Conservation (phyloP, 1,284 basidiomycete genomes). For the Melanopsichium pennsylvanicum region DNA sequence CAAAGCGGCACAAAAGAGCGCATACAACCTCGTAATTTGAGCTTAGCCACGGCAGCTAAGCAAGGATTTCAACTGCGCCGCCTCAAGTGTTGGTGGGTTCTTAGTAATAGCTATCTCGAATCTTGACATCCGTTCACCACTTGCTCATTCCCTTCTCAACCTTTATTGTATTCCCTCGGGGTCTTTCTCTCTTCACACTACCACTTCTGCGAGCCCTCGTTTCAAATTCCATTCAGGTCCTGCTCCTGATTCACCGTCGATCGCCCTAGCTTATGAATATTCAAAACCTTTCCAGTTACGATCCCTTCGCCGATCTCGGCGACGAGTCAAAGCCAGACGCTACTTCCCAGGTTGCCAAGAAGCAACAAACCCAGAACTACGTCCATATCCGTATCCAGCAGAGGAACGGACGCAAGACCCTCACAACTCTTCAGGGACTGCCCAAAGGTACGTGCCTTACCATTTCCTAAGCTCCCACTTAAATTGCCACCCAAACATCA, state of each 20-base stretch:
- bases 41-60: slow-evolving; percentile 3
- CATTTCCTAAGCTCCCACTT: too few relatives aligned
- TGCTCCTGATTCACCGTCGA: slow-evolving; percentile 47
- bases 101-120: too few relatives aligned
- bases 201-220: not conserved
- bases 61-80: too few relatives aligned
- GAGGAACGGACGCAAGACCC: slow-evolving; percentile 97
- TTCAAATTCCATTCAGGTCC: slow-evolving; percentile 29
- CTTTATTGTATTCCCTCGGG: not conserved
- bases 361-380: slow-evolving; percentile 63
- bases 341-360: slow-evolving; percentile 44
- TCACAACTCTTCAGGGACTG: slow-evolving; percentile 96
- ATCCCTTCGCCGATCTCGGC: slow-evolving; percentile 66
- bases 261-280: slow-evolving; percentile 63
- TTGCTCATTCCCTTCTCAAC: not conserved
- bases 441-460: slow-evolving; percentile 88
- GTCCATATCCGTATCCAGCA: slow-evolving; percentile 82
- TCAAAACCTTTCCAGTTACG: slow-evolving; percentile 66
- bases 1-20: not conserved
- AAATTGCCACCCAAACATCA: too few relatives aligned
- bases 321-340: slow-evolving; percentile 54
- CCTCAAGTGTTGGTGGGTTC: too few relatives aligned
- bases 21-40: not conserved
- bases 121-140: not conserved
- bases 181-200: slow-evolving; percentile 1